These are phyloP conservation scores for Exophiala sp. DNA, from an alignment of 2,329 filamentous ascomycete species.

Conservation along the genomic window DNA sequence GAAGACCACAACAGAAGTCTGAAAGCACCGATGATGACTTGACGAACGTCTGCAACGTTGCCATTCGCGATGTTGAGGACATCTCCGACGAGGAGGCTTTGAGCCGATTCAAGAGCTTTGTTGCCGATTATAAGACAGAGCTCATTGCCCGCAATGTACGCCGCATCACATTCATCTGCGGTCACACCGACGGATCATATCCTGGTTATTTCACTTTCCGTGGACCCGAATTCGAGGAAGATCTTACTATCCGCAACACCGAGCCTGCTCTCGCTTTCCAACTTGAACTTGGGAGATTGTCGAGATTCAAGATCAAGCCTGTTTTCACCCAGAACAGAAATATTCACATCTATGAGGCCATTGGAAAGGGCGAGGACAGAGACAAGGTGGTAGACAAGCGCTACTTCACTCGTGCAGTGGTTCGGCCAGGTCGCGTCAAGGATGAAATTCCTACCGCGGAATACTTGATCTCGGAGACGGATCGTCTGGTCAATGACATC, in stretches of 20 bases:
- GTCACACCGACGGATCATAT: conserved; percentile 88
- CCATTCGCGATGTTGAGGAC: conserved; percentile 82
- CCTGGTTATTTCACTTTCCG: conserved; percentile 98
- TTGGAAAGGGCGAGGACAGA: conserved; percentile 89
- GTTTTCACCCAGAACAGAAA: conserved; percentile 99
- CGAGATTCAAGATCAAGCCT: conserved; percentile 96
- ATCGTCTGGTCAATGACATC: conserved; percentile 95
- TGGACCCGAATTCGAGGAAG: conserved; percentile 82
- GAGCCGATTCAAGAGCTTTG: conserved; percentile 67
- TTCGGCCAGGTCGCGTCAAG: conserved; percentile 86
- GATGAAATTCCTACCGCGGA: conserved; percentile 98
- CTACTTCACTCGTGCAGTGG: conserved; percentile 95
- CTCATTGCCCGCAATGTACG: conserved; percentile 77
- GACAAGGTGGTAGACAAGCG: conserved; percentile 71
- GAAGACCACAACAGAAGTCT: conserved; percentile 58
- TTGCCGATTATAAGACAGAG: conserved; percentile 79
- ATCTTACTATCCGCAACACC: conserved; percentile 92
- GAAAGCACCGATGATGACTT: conserved; percentile 69
- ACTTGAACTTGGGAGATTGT: conserved; percentile 87
- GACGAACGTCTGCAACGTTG: conserved; percentile 87
- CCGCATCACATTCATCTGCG: conserved; percentile 92
- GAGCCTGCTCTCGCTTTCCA: conserved; percentile 98
- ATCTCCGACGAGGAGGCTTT: conserved; percentile 78
- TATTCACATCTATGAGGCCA: conserved; percentile 96
- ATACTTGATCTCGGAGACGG: conserved; percentile 95